Base-by-base conservation (phyloP, 371 early-diverging fungal species). In the Rhizomucor pusillus region DNA sequence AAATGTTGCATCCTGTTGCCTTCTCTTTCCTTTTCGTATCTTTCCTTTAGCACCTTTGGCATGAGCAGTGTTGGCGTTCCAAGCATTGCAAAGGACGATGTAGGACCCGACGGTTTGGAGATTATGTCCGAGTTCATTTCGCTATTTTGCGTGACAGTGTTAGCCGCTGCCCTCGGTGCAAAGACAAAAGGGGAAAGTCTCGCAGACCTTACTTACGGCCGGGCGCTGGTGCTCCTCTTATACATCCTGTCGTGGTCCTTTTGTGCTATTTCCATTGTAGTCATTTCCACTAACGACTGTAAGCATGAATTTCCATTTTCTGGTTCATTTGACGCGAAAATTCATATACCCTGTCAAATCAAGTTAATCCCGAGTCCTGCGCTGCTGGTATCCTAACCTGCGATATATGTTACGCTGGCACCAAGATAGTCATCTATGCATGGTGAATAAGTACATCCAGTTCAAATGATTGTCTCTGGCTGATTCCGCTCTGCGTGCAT, bases 241-340 rank as follows among this genome's bases (percentile, higher is more conserved):
- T 77, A 77, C 52, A 36, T 55, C 5, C 50, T 65, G 9, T 71
- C 72, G 24, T 77, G 77, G 77, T 61, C 77, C 3, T 77, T 77
- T 57, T 59, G 72, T 18, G 52, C 62, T 23, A 63, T 66, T 3
- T 67, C 72, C 12, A 49, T 65, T 23, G 44, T 77, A 11, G 47
- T 77, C 7, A 70, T 77, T 10, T 73, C 77, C 3, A 77, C 77
- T 0, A 77, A 77, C 47, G 65, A 77, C 40, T 63, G 75, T 75
- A 67, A 43, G 53, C 47, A 1, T 16, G 33, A 25, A 37, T 14
- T 37, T 11, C 37, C 9, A 37, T 37, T 14, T 11, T 14, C 23
- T 19, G 29, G 14, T 18, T 12, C 36, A 10, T 13, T 20, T 5
- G 6, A 12, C 24, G 6, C 18, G 25, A 11, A 43, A 43, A 37